Conservation (phyloP, 768 basidiomycete genomes). For the Xerocomellus intermedius region DNA sequence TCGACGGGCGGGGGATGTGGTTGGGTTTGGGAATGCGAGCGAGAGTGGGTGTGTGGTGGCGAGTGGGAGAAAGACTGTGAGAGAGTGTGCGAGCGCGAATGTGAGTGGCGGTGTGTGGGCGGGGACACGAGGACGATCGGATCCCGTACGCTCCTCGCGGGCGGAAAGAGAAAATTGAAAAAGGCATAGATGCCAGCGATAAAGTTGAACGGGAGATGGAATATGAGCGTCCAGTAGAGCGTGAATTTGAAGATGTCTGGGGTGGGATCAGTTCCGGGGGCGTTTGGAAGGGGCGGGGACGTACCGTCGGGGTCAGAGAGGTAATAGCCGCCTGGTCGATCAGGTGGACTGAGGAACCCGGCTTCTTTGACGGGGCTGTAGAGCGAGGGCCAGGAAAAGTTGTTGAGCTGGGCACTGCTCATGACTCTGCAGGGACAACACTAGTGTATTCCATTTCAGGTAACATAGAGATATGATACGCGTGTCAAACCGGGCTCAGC, state of each 20-base stretch:
- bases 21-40: background rate
- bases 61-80: background rate
- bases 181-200: slow-evolving; percentile 42
- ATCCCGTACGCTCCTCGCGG: slow-evolving; percentile 17
- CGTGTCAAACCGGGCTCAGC: background rate
- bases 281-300: background rate
- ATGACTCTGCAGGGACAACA: background rate
- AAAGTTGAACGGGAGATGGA: slow-evolving; percentile 42
- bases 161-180: slow-evolving; percentile 40
- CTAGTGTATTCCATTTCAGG: background rate
- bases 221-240: slow-evolving; percentile 47
- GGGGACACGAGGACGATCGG: slow-evolving; percentile 3
- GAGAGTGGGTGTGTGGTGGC: background rate
- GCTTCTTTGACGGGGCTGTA: slow-evolving; percentile 39
- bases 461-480: background rate
- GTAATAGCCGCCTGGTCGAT: slow-evolving; percentile 36
- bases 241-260: slow-evolving; percentile 46
- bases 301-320: slow-evolving; percentile 35
- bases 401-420: slow-evolving; percentile 12
- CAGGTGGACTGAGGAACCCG: slow-evolving; percentile 23
- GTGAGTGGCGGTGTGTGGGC: background rate
- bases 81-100: background rate
- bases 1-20: background rate
- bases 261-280: background rate
- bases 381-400: slow-evolving; percentile 37